These are phyloP conservation scores for Penicillium sp. DNA, from an alignment of 2,329 filamentous ascomycete species.

Conservation along the genomic window DNA sequence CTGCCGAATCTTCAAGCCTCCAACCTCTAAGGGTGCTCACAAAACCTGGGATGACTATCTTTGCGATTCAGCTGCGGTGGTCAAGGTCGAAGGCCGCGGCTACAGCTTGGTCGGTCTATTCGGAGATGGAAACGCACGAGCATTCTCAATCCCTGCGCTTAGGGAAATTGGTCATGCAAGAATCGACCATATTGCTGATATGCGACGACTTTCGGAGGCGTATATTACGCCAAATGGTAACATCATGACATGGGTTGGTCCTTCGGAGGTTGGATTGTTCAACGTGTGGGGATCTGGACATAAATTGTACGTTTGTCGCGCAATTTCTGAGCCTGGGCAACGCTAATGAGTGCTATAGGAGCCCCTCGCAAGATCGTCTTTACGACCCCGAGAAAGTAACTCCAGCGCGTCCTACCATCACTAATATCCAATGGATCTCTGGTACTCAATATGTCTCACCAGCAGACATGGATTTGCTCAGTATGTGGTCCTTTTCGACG, in stretches of 20 bases:
- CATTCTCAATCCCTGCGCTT: conserved; percentile 83
- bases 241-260: conserved; percentile 84
- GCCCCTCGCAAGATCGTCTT: conserved; percentile 68
- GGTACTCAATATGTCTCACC: conserved; percentile 90
- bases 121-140: conserved; percentile 76
- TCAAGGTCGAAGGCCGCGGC: conserved; percentile 73
- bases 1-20: conserved; percentile 85
- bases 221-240: conserved; percentile 77
- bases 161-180: conserved; percentile 76
- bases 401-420: conserved; percentile 87
- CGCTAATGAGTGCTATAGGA: conserved; percentile 39
- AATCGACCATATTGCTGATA: conserved; percentile 70
- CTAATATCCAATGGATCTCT: conserved; percentile 93
- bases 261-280: conserved; percentile 81
- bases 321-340: neutral
- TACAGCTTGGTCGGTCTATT: conserved; percentile 83
- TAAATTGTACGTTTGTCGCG: conserved; percentile 56
- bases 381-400: conserved; percentile 74
- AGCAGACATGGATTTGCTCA: conserved; percentile 83
- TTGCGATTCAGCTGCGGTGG: conserved; percentile 79
- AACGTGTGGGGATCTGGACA: conserved; percentile 80
- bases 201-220: conserved; percentile 69
- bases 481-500: conserved; percentile 37
- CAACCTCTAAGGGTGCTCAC: conserved; percentile 83
- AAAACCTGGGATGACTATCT: conserved; percentile 83